phyloP scores from a whole-genome alignment of 1,139 yeast species.

The Lipomyces yarrowii region DNA sequence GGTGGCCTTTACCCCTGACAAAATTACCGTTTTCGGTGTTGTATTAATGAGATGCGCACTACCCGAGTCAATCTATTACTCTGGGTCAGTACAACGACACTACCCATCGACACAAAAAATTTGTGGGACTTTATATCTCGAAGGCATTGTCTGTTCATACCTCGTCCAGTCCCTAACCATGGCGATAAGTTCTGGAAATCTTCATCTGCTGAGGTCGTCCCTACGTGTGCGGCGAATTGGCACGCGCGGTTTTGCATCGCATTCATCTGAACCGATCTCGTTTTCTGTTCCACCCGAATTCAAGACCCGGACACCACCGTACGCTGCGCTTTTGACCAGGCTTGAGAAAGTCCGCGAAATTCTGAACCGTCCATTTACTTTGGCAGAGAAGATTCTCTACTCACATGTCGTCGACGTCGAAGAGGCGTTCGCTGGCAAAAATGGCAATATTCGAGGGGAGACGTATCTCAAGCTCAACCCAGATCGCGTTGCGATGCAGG shows the following conservation, averaged over 20 bases:
- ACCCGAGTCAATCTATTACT: neutral
- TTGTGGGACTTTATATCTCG: neutral
- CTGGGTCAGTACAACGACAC: neutral
- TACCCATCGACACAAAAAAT: neutral
- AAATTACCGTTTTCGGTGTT: neutral
- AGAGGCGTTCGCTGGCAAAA: slow-evolving; percentile 60
- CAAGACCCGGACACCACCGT: slow-evolving; percentile 81
- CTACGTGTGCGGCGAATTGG: neutral
- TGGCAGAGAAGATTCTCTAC: slow-evolving; percentile 91
- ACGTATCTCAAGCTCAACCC: slow-evolving; percentile 88
- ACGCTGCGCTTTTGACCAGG: slow-evolving; percentile 68
- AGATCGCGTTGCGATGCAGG: slow-evolving; percentile 99
- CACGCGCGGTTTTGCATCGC: slow-evolving; percentile 22
- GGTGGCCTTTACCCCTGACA: neutral
- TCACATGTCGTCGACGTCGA: slow-evolving; percentile 88
- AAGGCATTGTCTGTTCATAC: neutral
- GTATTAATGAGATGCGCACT: no score
- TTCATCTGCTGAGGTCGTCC: neutral
- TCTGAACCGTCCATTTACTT: slow-evolving; percentile 75
- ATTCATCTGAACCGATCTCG: slow-evolving; percentile 8
- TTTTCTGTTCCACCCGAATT: slow-evolving; percentile 61
- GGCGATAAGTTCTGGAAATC: neutral
- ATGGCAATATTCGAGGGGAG: slow-evolving; percentile 71
- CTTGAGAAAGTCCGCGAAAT: slow-evolving; percentile 64
- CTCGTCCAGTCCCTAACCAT: neutral